Percentiles rank a stretch among this genome's conserved stretches.
phyloP scores from a whole-genome alignment of 352 stramenopile species.

The Achlya hypogyna region DNA sequence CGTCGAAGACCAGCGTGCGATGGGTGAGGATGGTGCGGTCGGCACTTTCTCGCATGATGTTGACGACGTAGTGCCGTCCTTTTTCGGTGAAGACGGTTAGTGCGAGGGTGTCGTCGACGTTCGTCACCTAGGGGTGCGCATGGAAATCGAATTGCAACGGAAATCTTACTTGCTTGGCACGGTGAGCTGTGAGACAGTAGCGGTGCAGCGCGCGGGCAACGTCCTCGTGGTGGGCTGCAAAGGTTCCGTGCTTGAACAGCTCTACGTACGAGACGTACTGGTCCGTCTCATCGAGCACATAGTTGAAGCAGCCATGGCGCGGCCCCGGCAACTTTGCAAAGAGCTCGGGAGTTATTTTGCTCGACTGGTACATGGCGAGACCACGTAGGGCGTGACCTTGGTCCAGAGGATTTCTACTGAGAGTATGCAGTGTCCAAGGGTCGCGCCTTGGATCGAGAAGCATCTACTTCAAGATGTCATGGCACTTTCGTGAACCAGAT shows the following conservation, averaged over 20 bases:
- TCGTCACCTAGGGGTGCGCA: neutral
- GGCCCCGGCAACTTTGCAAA: neutral
- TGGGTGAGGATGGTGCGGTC: slow-evolving; percentile 1
- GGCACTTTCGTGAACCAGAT: neutral
- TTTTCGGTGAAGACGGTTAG: neutral
- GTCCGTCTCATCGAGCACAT: slow-evolving; percentile 6
- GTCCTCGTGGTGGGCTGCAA: neutral
- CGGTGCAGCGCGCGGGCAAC: neutral
- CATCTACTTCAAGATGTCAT: neutral
- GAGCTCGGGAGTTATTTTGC: slow-evolving; percentile 10
- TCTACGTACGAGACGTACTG: slow-evolving; percentile 9
- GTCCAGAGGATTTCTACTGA: neutral
- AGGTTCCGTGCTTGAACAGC: slow-evolving; percentile 11
- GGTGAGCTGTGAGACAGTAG: neutral
- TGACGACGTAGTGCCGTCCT: neutral
- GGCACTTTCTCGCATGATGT: neutral
- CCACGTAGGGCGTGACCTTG: neutral
- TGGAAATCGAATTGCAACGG: neutral
- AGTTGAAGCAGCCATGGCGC: neutral
- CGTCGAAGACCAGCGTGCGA: slow-evolving; percentile 6
- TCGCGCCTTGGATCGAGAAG: slow-evolving; percentile 6
- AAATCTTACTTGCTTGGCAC: neutral
- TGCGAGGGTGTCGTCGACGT: neutral
- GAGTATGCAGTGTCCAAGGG: slow-evolving; percentile 1
- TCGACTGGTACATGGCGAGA: slow-evolving; percentile 2